Base-by-base conservation (phyloP, 331 rosid species). In the Stylosanthes scabra region DNA sequence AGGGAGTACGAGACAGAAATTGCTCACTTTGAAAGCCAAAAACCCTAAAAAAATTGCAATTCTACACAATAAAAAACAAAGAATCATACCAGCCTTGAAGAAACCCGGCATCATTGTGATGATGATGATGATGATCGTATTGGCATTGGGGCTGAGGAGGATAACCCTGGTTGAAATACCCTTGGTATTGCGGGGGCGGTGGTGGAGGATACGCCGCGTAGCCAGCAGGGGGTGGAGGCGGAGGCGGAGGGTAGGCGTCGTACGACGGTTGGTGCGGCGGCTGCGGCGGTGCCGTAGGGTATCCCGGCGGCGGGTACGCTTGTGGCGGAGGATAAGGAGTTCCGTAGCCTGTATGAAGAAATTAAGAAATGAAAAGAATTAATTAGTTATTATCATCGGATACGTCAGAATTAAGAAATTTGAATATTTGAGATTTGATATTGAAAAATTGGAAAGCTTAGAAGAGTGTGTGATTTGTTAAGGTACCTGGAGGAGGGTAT, bases 41-140 rank as follows among this genome's bases (percentile, higher is more conserved):
- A 31, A 0, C 37, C 37, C 5, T 0, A 5, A 31, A 31, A 31
- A 31, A 1, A 3, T 3, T 31, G 37, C 37, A 31, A 31, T 31
- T 3, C 37, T 15, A 15, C 16, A 7, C 4, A 49, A 49, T 11
- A 49, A 11, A 29, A 41, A 13, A 15, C 9, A 14, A 13, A 28
- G 42, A 31, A 11, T 44, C 86, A 11, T 80, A 90, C 96, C 98
- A 93, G 90, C 96, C 97, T 25, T 66, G 83, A 84, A 62, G 68
- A 0, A 15, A 84, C 40, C 88, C 91, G 55, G 79, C 2, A 63
- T 44, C 57, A 6, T 2, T 60, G 20, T 79, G 83, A 2, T 90
- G 58, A 65, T 74, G 71, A 61, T 81, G 86, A 70, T 87, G 90
- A 16, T 83, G 89, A 44, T 91, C 71, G 63, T 74, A 85, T 39